Evolutionary conservation across 1,284 basidiomycete genomes (phyloP).

Genomic region (Rhodotorula sp.): DNA sequence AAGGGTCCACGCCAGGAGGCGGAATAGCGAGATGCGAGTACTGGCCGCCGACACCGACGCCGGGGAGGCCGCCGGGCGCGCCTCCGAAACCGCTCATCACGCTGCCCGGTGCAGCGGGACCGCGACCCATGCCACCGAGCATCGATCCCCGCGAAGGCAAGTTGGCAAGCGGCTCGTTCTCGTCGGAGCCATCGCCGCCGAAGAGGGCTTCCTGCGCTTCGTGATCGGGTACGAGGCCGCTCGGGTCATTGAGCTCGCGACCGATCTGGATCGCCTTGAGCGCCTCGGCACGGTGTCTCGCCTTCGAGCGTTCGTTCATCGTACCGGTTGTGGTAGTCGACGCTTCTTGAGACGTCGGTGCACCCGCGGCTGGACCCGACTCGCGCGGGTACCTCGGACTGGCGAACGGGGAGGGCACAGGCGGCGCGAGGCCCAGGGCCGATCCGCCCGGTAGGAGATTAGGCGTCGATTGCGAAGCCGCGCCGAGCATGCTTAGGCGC

Average conservation of each 20-base stretch:
- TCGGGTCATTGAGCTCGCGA: slow-evolving; percentile 31
- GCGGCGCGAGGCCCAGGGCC: background rate
- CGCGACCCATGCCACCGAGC: slow-evolving; percentile 4
- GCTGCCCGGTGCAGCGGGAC: background rate
- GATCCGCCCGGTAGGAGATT: background rate
- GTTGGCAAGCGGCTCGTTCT: slow-evolving; percentile 33
- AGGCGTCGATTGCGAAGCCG: background rate
- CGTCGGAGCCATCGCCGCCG: slow-evolving; percentile 20
- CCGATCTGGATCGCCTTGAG: slow-evolving; percentile 31
- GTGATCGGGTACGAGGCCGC: slow-evolving; percentile 11
- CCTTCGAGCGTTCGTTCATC: slow-evolving; percentile 36
- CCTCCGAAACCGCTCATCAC: slow-evolving; percentile 17
- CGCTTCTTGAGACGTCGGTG: background rate
- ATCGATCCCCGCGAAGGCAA: slow-evolving; percentile 29
- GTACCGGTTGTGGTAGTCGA: background rate
- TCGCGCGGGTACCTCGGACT: background rate
- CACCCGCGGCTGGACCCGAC: background rate
- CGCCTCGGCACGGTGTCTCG: slow-evolving; percentile 35
- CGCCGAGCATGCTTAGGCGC: slow-evolving; percentile 10
- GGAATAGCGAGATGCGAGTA: slow-evolving; percentile 35
- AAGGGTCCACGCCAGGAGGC: slow-evolving; percentile 39
- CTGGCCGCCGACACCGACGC: slow-evolving; percentile 25
- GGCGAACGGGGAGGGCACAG: background rate
- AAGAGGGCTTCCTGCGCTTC: slow-evolving; percentile 4
- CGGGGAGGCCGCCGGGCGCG: slow-evolving; percentile 1